Base-by-base conservation (phyloP, 495 filamentous ascomycete genomes). In the Podospora comata region DNA sequence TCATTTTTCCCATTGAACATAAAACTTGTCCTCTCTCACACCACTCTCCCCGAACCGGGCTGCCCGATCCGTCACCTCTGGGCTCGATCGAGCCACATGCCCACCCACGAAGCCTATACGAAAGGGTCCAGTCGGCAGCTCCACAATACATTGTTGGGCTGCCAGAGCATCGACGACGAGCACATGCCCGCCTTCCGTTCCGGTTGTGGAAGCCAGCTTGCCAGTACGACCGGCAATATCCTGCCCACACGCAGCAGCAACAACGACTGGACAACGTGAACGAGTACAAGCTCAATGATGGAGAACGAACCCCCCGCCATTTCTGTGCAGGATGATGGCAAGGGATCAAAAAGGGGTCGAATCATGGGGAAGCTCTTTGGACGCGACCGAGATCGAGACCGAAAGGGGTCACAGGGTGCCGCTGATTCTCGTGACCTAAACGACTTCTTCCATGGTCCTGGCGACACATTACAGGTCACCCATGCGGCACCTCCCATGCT, bases 301-400 rank as follows among this genome's bases (percentile, higher is more conserved):
- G 82, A 84, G 71, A 78, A 80, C 75, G 79, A 82, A 54, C 71
- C 74, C 48, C 77, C 75, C 20, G 62, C 71, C 63, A 63, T 70
- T 61, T 56, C 66, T 19, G 76, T 76, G 64, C 76, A 78, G 26
- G 78, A 79, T 26, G 78, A 76, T 63, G 75, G 74, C 62, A 70
- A 78, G 55, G 32, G 48, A 48, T 77, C 79, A 59, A 81, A 76
- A 68, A 74, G 80, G 69, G 79, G 79, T 68, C 79, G 81, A 60
- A 64, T 84, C 19, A 84, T 84, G 79, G 82, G 82, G 57, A 83
- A 82, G 75, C 72, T 84, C 32, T 84, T 84, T 67, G 79, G 79
- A 59, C 65, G 74, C 48, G 73, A 75, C 60, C 74, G 75, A 11
- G 74, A 74, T 26, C 80, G 75, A 57, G 80, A 82, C 1, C 76